Base-by-base conservation (phyloP, 192 early-diverging fungal species). In the Coemansia aciculifera region DNA sequence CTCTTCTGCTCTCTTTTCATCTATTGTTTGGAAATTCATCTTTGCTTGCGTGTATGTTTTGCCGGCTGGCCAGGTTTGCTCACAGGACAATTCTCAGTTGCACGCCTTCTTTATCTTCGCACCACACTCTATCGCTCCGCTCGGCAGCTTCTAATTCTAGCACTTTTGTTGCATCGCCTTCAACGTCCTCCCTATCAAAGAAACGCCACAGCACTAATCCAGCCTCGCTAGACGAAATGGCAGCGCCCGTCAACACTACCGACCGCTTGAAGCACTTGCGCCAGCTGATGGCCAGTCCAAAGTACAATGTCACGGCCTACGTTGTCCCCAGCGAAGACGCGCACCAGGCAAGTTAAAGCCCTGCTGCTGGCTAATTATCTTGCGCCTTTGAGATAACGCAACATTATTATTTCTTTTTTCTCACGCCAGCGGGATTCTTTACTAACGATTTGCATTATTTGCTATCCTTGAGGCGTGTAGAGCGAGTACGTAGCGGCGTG, bases 251-350 rank as follows among this genome's bases (percentile, higher is more conserved):
- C 32, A 69, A 73, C 74, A 91, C 90, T 23, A 83, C 83, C 62
- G 67, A 68, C 32, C 81, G 86, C 52, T 70, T 91, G 27, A 75
- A 72, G 54, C 80, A 74, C 46, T 79, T 92, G 69, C 87, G 90
- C 63, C 85, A 74, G 62, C 79, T 89, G 54, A 89, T 92, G 88
- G 66, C 68, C 57, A 78, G 64, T 60, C 46, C 79, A 44, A 67
- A 72, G 69, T 63, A 85, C 84, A 87, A 85, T 65, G 68, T 89
- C n/a, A 66, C 75, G 8, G 86, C 85, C 36, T 89, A 88, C 78
- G 86, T 98, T 66, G 85, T 98, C 29, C 97, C 97, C 48, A 90
- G 91, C 63, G 97, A 97, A 77, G 97, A 99, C 77, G 93, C 97
- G 7, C 97, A 99, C 84, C 94, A 96, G 87, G 92, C 91, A 79